phyloP scores from a whole-genome alignment of 2,329 filamentous ascomycete species.

The Talaromyces islandicus region DNA sequence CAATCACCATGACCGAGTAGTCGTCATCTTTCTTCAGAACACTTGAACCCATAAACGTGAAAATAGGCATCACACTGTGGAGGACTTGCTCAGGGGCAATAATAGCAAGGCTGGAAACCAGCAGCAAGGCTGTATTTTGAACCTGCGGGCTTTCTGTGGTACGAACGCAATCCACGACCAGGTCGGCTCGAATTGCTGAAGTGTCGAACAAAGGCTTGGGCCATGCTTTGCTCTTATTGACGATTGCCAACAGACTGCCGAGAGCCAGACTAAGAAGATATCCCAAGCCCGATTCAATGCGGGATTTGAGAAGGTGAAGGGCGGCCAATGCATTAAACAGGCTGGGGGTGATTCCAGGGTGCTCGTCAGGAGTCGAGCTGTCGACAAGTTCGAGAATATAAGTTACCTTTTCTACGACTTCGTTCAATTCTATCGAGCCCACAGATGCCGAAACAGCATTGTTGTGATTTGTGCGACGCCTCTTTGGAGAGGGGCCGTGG shows the following conservation, averaged over 20 bases:
- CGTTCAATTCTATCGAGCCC: constrained; percentile 59
- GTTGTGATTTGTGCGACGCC: constrained; percentile 69
- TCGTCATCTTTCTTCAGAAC: constrained; percentile 90
- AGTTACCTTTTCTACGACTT: constrained; percentile 68
- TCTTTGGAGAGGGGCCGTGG: constrained; percentile 68
- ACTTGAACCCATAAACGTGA: constrained; percentile 94
- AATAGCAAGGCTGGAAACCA: constrained; percentile 80
- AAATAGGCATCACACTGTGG: constrained; percentile 98
- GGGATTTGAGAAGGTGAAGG: constrained; percentile 74
- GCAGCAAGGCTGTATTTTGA: constrained; percentile 81
- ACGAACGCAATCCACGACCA: constrained; percentile 90
- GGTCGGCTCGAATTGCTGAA: constrained; percentile 75
- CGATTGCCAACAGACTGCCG: constrained; percentile 73
- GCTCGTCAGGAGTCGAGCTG: constrained; percentile 65
- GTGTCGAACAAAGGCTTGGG: constrained; percentile 58
- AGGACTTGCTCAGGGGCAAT: constrained; percentile 86
- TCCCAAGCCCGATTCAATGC: constrained; percentile 78
- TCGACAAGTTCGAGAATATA: constrained; percentile 87
- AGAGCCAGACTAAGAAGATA: constrained; percentile 85
- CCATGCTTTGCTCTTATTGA: constrained; percentile 60
- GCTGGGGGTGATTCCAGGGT: constrained; percentile 67
- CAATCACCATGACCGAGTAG: constrained; percentile 92
- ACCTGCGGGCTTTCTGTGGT: constrained; percentile 88
- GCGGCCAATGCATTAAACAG: constrained; percentile 83
- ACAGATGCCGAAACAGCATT: constrained; percentile 58